Base-by-base conservation (phyloP, 1,284 basidiomycete genomes). In the Irpex sp. region DNA sequence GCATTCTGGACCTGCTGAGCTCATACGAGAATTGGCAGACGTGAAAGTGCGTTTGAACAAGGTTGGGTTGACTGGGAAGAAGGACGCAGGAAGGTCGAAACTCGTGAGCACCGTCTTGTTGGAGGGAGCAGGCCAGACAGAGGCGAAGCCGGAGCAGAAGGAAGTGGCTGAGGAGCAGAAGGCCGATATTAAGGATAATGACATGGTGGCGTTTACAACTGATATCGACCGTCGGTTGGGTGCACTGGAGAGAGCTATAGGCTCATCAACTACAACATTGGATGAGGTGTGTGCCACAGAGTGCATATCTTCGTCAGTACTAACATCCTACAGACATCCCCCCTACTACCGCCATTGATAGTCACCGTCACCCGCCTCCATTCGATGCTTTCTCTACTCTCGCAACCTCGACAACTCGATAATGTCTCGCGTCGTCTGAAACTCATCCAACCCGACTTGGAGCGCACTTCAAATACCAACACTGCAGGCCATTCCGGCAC, bases 361-460 rank as follows among this genome's bases (percentile, higher is more conserved):
- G 88, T 92, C 0, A 86, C 94, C 52, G 81, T 98, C 51, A 85
- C 85, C 15, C 88, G 93, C 36, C 85, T 98, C 47, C 94, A 94
- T 72, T 87, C 89, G 34, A 93, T 96, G 75, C 81, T 98, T 36
- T 87, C 89, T 1, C 82, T 98, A 13, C 86, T 99, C 59, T 94
- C 96, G 0, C 96, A 98, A 79, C 97, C 97, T 0, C 88, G 96
- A 5, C 96, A 99, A 74, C 89, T 99, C 47, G 97, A 99, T 75
- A 92, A 94, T n/a, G 93, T 98, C 67, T 95, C 95, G 1, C 87
- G 96, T 15, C 89, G 97, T 6, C 87, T 98, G 68, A 99, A 98
- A 72, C 81, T 98, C 7, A 86, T 98, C 15, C 84, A 97, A 6
- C 91, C 94, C 0, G 97, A 99, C 74, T 85, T 99, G 62, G 97